These are phyloP conservation scores for Claviceps maximensis DNA, from an alignment of 2,329 filamentous ascomycete genomes.

Conservation along the genomic window DNA sequence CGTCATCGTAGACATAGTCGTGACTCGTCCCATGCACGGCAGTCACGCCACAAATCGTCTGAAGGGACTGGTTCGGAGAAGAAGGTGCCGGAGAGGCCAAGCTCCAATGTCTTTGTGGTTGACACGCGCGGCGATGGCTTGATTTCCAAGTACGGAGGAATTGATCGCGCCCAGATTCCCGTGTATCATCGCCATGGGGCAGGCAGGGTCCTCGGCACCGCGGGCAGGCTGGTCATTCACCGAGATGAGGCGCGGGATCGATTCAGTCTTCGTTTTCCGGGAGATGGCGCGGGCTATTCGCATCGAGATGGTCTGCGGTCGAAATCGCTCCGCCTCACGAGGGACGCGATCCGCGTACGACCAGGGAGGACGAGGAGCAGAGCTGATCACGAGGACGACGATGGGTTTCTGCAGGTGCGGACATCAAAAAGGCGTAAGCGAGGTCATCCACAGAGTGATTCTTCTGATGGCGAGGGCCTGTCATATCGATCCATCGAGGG, in stretches of 20 bases:
- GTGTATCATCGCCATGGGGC: conserved; percentile 54
- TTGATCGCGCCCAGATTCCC: conserved; percentile 61
- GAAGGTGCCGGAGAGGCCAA: background rate
- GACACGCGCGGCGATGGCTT: conserved; percentile 68
- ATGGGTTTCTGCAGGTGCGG: conserved; percentile 37
- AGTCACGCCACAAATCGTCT: background rate
- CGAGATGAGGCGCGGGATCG: conserved; percentile 44
- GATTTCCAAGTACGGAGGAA: conserved; percentile 55
- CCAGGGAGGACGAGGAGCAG: conserved; percentile 12
- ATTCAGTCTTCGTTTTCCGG: conserved; percentile 35
- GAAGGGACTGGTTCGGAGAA: conserved; percentile 2
- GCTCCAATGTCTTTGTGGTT: conserved; percentile 35
- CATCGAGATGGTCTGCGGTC: conserved; percentile 37
- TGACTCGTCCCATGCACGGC: background rate
- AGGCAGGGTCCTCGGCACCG: conserved; percentile 58
- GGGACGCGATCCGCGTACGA: conserved; percentile 28
- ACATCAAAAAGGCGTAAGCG: conserved; percentile 30
- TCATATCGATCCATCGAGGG: conserved; percentile 54
- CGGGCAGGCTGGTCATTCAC: conserved; percentile 50
- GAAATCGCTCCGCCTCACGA: conserved; percentile 20
- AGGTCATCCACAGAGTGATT: conserved; percentile 17
- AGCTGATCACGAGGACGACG: conserved; percentile 12
- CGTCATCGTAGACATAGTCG: background rate
- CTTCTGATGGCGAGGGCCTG: conserved; percentile 34
- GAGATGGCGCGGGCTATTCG: conserved; percentile 21